Evolutionary conservation across 345 rosid genomes (phyloP).

Genomic region (Xanthoceras sorbifolium): DNA sequence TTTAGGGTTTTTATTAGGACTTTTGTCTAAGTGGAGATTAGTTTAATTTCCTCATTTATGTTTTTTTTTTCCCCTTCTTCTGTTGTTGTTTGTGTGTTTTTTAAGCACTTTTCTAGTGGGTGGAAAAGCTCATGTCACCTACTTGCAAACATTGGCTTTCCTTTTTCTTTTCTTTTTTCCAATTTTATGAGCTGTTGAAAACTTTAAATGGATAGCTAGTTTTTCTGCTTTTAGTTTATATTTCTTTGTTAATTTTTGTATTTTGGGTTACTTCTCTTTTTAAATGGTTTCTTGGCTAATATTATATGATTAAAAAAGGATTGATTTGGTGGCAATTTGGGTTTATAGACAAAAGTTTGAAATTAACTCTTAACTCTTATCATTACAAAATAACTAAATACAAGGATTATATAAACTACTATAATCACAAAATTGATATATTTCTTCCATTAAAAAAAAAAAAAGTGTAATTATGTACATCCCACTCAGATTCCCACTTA

Average conservation of each 20-base stretch:
- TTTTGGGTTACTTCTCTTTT: too few species aligned
- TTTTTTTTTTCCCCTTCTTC: slow-evolving; percentile 14
- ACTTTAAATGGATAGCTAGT: slow-evolving; percentile 2
- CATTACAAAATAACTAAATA: too few species aligned
- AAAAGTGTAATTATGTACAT: too few species aligned
- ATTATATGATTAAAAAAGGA: too few species aligned
- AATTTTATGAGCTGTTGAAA: slow-evolving; percentile 23
- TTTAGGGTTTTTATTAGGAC: slow-evolving; percentile 17
- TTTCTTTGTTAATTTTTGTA: not conserved
- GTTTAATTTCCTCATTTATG: not conserved
- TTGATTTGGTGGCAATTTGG: too few species aligned
- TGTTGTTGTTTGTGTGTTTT: slow-evolving; percentile 17
- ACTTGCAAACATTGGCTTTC: slow-evolving; percentile 4
- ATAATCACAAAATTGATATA: not conserved
- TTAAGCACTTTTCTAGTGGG: slow-evolving; percentile 4
- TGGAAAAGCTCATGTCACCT: slow-evolving; percentile 18
- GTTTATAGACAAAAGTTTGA: too few species aligned
- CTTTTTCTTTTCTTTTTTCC: not conserved
- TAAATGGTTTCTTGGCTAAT: too few species aligned
- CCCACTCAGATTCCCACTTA: too few species aligned
- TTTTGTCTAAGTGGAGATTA: slow-evolving; percentile 15
- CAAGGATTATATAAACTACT: too few species aligned
- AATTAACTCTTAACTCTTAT: too few species aligned
- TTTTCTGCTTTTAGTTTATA: not conserved
- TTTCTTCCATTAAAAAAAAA: not conserved